Evolutionary conservation across 257 asterid genomes (phyloP), one percentile per base, ranked within the genome.

Genomic region (Nicotiana noctiflora): DNA sequence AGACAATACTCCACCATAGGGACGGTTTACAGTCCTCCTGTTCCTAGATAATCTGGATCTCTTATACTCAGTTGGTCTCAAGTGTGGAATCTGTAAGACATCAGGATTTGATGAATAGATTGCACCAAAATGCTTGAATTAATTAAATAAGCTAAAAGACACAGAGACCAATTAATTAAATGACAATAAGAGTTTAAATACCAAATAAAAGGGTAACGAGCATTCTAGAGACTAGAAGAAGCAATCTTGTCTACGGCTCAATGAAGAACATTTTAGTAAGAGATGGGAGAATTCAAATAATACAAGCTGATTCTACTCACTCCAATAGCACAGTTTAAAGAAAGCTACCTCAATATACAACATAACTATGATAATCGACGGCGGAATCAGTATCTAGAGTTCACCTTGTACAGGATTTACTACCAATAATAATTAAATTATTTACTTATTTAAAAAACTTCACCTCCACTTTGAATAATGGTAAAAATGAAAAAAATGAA

Each of bases 21-120:
- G 70, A 72, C 85, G 89, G 77, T 86, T 86, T 64, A 86, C 85
- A 6, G 87, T 86, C 81, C 89, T 81, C 68, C 85, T 76, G 79
- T 86, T 86, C 79, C 89, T 83, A 57, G 89, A 79, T 44, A 86
- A 64, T 68, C 89, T 81, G 53, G 86, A 83, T 74, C 88, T 83
- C 84, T 85, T 85, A 46, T 85, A 85, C 62, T 85, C 88, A 52
- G 88, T 61, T 83, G 89, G 89, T 57, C 89, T 81, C 89, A 86
- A 61, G 74, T 86, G 89, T 27, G 89, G 87, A 83, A 86, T 86
- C 89, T 86, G 74, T 46, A 68, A 65, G 21, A n/a, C n/a, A 76
- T 7, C n/a, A 82, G 29, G 23, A 19, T 14, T 29, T 29, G 31
- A 13, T 25, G 10, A 13, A 3, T 15, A 62, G 6, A 70, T 70